A percentile compares a stretch with the other conserved stretches of the same genome.
phyloP scores from a whole-genome alignment of 768 basidiomycete genomes.

The Hericium alpestre region DNA sequence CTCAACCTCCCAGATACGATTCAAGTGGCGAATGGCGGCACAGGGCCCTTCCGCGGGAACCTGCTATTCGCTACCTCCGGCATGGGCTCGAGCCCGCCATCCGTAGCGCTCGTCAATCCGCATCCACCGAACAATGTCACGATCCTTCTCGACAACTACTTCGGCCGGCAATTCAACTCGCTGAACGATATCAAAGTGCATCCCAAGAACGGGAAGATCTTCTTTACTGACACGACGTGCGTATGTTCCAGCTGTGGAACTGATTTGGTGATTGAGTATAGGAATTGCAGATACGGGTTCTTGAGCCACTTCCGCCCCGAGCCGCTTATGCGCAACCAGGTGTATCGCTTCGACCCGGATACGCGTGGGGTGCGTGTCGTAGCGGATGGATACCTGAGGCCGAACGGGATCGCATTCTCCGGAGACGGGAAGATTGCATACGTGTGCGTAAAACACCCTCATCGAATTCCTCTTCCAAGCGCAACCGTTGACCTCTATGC shows the following conservation, averaged over 20 bases:
- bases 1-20: slow-evolving; percentile 45
- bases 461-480: background rate
- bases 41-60: slow-evolving; percentile 47
- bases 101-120: slow-evolving; percentile 56
- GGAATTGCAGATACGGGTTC: slow-evolving; percentile 43
- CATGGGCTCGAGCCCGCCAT: slow-evolving; percentile 50
- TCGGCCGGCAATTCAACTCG: slow-evolving; percentile 74
- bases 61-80: slow-evolving; percentile 60
- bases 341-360: slow-evolving; percentile 64
- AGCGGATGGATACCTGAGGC: slow-evolving; percentile 63
- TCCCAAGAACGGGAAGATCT: slow-evolving; percentile 51
- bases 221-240: slow-evolving; percentile 66
- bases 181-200: slow-evolving; percentile 72
- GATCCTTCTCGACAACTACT: slow-evolving; percentile 67
- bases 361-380: slow-evolving; percentile 59
- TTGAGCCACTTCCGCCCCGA: slow-evolving; percentile 54
- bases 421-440: slow-evolving; percentile 55
- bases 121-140: slow-evolving; percentile 53
- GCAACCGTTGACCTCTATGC: background rate
- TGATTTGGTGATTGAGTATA: too few species aligned
- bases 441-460: slow-evolving; percentile 30
- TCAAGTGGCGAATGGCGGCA: slow-evolving; percentile 66
- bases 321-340: slow-evolving; percentile 61
- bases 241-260: slow-evolving; percentile 14
- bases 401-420: slow-evolving; percentile 68